Conservation (phyloP, 192 early-diverging fungal genomes). For the Coemansia sp. region DNA sequence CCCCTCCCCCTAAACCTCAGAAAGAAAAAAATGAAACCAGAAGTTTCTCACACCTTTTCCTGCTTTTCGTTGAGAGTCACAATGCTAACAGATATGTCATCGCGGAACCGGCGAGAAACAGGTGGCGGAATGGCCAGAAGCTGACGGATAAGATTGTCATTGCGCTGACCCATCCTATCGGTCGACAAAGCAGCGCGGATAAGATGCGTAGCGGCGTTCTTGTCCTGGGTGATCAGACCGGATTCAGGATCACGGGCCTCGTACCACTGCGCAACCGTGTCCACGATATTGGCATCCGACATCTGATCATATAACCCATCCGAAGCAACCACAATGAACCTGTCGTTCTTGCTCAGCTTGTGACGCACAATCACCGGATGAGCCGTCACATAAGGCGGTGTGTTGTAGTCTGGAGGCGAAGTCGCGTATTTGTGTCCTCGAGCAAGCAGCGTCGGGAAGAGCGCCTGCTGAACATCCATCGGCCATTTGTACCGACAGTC, state of each 20-base stretch:
- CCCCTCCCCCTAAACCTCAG: not conserved
- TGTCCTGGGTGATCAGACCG: conserved; percentile 24
- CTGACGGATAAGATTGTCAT: conserved; percentile 62
- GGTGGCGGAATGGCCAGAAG: conserved; percentile 68
- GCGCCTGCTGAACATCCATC: conserved; percentile 56
- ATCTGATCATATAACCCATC: conserved; percentile 85
- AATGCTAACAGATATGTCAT: conserved; percentile 82
- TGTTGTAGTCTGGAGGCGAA: conserved; percentile 55
- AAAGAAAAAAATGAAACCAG: not conserved
- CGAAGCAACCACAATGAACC: conserved; percentile 77
- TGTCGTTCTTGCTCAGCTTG: conserved; percentile 61
- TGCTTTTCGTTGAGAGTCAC: conserved; percentile 46
- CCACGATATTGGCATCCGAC: conserved; percentile 62
- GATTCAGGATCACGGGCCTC: conserved; percentile 17
- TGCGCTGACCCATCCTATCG: conserved; percentile 57
- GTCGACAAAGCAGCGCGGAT: conserved; percentile 63
- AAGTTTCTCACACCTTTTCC: not conserved
- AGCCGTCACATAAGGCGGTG: conserved; percentile 79
- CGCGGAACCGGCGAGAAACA: conserved; percentile 68
- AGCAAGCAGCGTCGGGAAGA: conserved; percentile 32
- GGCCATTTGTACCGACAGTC: conserved; percentile 75
- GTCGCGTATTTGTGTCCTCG: conserved; percentile 51
- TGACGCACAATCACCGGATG: conserved; percentile 69
- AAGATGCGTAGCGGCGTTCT: conserved; percentile 3
- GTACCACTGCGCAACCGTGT: conserved; percentile 47